phyloP scores from a whole-genome alignment of 108 stramenopile genomes.

The Nitzschia sp. region DNA sequence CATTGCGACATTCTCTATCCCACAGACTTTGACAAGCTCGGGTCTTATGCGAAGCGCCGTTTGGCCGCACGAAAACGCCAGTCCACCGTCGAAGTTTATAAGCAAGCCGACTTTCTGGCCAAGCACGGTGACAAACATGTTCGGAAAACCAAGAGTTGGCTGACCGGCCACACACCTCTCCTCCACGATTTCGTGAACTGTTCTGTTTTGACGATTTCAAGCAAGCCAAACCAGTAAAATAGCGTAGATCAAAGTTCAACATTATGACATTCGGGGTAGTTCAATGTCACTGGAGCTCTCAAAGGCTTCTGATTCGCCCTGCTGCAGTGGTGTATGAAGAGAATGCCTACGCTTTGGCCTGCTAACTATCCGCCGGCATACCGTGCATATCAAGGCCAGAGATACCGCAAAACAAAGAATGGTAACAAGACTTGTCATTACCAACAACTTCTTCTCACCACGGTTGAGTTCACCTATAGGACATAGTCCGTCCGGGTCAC shows the following conservation, averaged over 20 bases:
- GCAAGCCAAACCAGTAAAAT: background rate
- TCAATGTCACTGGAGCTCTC: background rate
- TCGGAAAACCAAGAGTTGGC: slow-evolving; percentile 66
- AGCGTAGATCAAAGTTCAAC: background rate
- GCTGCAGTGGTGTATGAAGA: too few relatives aligned
- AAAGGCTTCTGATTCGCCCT: too few relatives aligned
- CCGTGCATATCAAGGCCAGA: background rate
- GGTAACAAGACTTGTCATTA: too few relatives aligned
- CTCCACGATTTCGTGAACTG: slow-evolving; percentile 81
- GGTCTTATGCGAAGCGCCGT: slow-evolving; percentile 31
- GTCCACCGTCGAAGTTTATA: slow-evolving; percentile 34
- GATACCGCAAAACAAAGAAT: background rate
- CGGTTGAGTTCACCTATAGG: slow-evolving; percentile 2
- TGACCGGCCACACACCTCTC: slow-evolving; percentile 78
- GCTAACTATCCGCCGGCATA: background rate
- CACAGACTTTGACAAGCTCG: slow-evolving; percentile 67
- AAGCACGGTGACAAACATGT: slow-evolving; percentile 61
- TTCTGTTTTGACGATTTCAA: slow-evolving; percentile 59
- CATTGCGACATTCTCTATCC: slow-evolving; percentile 82
- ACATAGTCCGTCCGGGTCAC: slow-evolving; percentile 3
- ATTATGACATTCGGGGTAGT: background rate
- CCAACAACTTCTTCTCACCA: background rate
- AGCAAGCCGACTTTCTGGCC: slow-evolving; percentile 72
- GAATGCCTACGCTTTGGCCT: too few relatives aligned
- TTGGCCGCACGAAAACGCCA: background rate